Evolutionary conservation across 495 filamentous ascomycete genomes (phyloP).

Genomic region (Aspergillus wentii): DNA sequence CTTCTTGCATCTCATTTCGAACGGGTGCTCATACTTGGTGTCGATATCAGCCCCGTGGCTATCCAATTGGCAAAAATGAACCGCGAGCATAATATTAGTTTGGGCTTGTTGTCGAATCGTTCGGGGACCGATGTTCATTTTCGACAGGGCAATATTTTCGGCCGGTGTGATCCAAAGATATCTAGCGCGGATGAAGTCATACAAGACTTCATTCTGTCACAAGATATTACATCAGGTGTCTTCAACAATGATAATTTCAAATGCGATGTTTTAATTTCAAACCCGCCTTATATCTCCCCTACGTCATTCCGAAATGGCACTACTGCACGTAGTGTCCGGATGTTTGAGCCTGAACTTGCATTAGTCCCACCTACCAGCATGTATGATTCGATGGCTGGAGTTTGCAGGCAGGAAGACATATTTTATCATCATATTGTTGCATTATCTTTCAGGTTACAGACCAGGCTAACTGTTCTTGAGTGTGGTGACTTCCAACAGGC

Average conservation of each 20-base stretch:
- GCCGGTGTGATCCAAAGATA: conserved; percentile 6
- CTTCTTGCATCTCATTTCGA: conserved; percentile 38
- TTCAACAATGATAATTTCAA: background rate
- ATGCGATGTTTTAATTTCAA: conserved; percentile 75
- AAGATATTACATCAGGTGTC: too few species aligned
- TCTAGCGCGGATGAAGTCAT: conserved; percentile 12
- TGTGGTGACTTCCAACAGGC: conserved; percentile 34
- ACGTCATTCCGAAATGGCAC: conserved; percentile 46
- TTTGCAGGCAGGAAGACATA: conserved; percentile 24
- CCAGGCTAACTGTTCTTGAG: conserved; percentile 31
- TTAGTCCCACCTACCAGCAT: conserved; percentile 55
- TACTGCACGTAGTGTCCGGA: conserved; percentile 68
- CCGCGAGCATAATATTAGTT: conserved; percentile 43
- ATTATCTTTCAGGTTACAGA: conserved; percentile 13
- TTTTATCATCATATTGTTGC: conserved; percentile 33
- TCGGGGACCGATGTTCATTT: conserved; percentile 46
- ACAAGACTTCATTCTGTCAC: background rate
- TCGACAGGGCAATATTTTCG: conserved; percentile 50
- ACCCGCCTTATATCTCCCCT: conserved; percentile 86
- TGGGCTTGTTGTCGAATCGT: conserved; percentile 16
- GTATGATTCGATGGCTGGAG: background rate
- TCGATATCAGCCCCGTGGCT: conserved; percentile 44
- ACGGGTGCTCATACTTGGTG: conserved; percentile 31
- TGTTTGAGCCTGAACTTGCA: conserved; percentile 73
- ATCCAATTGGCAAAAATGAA: conserved; percentile 60